These are phyloP conservation scores for Marsdenia floribunda DNA, from an alignment of 257 asterid species.

Conservation along the genomic window DNA sequence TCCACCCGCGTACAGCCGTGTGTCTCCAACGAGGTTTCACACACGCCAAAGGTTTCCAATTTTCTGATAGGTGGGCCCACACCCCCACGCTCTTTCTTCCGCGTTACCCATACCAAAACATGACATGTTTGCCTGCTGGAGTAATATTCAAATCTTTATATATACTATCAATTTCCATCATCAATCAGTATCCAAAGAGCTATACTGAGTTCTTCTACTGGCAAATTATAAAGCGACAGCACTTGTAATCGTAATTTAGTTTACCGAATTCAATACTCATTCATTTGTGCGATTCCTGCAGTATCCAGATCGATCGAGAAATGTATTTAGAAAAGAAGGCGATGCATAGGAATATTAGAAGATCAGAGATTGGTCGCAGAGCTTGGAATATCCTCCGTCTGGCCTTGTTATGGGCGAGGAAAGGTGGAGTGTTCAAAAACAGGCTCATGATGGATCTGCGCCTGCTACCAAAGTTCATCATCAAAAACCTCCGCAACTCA, in stretches of 20 bases:
- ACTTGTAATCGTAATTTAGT: neutral
- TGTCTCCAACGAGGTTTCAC: conserved; percentile 32
- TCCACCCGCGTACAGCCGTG: conserved; percentile 45
- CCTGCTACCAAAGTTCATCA: conserved; percentile 38
- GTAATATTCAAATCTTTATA: neutral
- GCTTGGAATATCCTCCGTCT: conserved; percentile 59
- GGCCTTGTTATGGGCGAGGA: conserved; percentile 62
- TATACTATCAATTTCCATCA: neutral
- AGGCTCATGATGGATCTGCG: conserved; percentile 31
- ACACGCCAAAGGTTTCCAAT: conserved; percentile 11
- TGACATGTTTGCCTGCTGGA: too few species aligned
- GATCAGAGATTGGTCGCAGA: conserved; percentile 28
- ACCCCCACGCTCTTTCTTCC: neutral
- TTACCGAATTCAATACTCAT: too few species aligned
- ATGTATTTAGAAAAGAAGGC: neutral
- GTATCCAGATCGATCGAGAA: conserved; percentile 1
- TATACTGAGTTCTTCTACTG: neutral
- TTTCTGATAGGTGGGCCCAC: neutral
- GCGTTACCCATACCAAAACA: conserved; percentile 23
- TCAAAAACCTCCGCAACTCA: conserved; percentile 36
- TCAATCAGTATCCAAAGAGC: neutral
- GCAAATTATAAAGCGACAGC: conserved; percentile 1
- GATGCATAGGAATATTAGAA: conserved; percentile 38
- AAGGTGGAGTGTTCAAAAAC: conserved; percentile 42
- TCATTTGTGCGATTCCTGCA: too few species aligned